Base-by-base conservation (phyloP, 2,329 filamentous ascomycete genomes). In the Phaeophleospora eucalypticola region DNA sequence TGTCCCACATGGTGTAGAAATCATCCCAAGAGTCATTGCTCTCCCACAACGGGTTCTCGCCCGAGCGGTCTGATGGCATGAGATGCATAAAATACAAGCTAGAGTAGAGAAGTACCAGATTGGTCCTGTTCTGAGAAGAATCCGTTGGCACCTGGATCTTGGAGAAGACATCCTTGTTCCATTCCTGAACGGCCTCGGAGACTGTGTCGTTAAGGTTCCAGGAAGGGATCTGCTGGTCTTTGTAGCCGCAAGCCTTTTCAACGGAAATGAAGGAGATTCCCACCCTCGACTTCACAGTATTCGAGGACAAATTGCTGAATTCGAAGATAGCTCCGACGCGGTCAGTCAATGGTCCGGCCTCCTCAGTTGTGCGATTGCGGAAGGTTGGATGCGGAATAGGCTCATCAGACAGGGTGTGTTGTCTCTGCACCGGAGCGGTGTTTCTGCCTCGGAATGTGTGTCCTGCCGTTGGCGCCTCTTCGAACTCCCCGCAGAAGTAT, bases 61-160 rank as follows among this genome's bases (percentile, higher is more conserved):
- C 83, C 0, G 83, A 86, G 51, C 82, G 79, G 60, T 87, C 85
- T 1, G 82, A 83, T 0, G 84, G 83, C 29, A 86, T 76, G 9
- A 87, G 64, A 48, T 81, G 78, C 78, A 84, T 84, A 55, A 84
- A 83, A 58, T 87, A 87, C 27, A 88, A 62, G 0, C 81, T 82
- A 0, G 79, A 79, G 66, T 88, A 88, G 2, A 88, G 69, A 20
- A 86, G 69, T 41, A 75, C 69, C 6, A 85, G 68, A 38, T 79
- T 82, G 0, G 72, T 62, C 75, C 12, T 64, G 60, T 57, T 84
- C 74, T 4, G 54, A 1, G 44, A 32, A 1, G 72, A 77, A 40
- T 79, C 78, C 0, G 75, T 77, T 0, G 82, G 82, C 0, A 78
- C 79, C 36, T 55, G 54, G 24, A 87, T 71, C 57, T 83, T 86